phyloP scores from a whole-genome alignment of 2,329 filamentous ascomycete species.

The Phialophora expanda region DNA sequence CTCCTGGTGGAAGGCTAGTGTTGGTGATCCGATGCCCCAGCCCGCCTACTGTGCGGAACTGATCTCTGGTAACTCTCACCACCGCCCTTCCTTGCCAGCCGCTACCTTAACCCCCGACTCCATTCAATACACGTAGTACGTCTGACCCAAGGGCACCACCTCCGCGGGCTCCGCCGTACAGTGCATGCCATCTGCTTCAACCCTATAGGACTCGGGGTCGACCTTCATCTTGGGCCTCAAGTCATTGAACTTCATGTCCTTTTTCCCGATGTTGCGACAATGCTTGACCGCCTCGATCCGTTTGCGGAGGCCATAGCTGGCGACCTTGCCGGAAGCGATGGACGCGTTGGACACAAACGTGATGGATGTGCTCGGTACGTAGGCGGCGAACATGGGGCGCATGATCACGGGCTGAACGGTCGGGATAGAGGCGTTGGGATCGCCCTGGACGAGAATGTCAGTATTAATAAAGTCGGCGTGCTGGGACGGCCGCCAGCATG shows the following conservation, averaged over 20 bases:
- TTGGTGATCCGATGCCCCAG: not conserved
- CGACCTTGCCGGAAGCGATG: slow-evolving; percentile 68
- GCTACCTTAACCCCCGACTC: not conserved
- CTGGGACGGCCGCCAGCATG: no score
- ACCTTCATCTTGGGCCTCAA: slow-evolving; percentile 84
- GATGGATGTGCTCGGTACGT: slow-evolving; percentile 73
- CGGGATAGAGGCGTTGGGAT: slow-evolving; percentile 82
- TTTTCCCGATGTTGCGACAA: slow-evolving; percentile 77
- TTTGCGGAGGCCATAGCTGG: slow-evolving; percentile 76
- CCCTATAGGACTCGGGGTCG: slow-evolving; percentile 85
- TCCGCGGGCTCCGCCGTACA: slow-evolving; percentile 75
- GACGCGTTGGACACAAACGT: slow-evolving; percentile 81
- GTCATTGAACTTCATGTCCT: slow-evolving; percentile 90
- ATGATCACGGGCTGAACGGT: slow-evolving; percentile 84
- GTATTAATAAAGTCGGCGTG: not conserved
- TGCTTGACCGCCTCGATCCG: slow-evolving; percentile 78
- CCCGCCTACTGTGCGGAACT: not conserved
- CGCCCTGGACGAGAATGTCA: slow-evolving; percentile 60
- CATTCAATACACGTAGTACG: slow-evolving; percentile 73
- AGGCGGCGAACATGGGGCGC: slow-evolving; percentile 81
- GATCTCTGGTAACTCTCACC: not conserved
- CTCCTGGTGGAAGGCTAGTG: not conserved
- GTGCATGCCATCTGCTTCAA: slow-evolving; percentile 79
- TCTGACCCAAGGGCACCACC: slow-evolving; percentile 75
- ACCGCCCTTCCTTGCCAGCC: not conserved